Evolutionary conservation across 768 basidiomycete genomes (phyloP).

Genomic region (Favolaschia claudopus): DNA sequence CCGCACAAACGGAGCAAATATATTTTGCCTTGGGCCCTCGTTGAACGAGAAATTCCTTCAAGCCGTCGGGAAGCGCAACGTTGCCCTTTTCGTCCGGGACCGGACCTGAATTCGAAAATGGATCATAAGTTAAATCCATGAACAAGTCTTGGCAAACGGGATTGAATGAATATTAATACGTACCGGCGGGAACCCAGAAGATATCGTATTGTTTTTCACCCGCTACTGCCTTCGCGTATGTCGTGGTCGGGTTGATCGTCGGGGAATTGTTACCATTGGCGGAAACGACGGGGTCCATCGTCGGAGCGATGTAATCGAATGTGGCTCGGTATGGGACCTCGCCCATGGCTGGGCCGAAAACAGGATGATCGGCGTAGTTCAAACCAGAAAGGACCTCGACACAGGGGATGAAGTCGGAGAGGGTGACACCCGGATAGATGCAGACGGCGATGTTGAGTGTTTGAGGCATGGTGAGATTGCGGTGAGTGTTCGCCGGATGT

Average conservation of each 20-base stretch:
- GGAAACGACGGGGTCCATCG: constrained; percentile 20
- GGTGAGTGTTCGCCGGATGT: too few relatives aligned
- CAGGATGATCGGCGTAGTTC: constrained; percentile 10
- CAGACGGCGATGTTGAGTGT: constrained; percentile 23
- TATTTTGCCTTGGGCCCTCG: constrained; percentile 39
- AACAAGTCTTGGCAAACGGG: too few relatives aligned
- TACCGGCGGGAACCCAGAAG: constrained; percentile 27
- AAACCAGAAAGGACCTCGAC: constrained; percentile 19
- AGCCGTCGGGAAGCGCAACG: constrained; percentile 7
- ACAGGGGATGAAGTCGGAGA: constrained; percentile 24
- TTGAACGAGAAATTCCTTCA: constrained; percentile 33
- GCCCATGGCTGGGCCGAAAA: not conserved
- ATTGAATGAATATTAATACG: not conserved
- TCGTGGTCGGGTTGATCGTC: constrained; percentile 23
- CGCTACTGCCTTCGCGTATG: constrained; percentile 18
- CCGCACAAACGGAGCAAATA: constrained; percentile 44
- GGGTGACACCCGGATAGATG: constrained; percentile 21
- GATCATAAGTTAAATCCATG: not conserved
- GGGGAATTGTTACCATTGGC: constrained; percentile 1
- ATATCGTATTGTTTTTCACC: constrained; percentile 25
- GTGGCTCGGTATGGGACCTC: constrained; percentile 16
- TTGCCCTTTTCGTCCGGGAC: not conserved
- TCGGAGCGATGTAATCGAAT: constrained; percentile 20
- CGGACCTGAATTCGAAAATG: constrained; percentile 1
- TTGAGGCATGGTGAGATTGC: constrained; percentile 5